phyloP scores from a whole-genome alignment of 2,329 filamentous ascomycete genomes.

The Claviceps sp. region DNA sequence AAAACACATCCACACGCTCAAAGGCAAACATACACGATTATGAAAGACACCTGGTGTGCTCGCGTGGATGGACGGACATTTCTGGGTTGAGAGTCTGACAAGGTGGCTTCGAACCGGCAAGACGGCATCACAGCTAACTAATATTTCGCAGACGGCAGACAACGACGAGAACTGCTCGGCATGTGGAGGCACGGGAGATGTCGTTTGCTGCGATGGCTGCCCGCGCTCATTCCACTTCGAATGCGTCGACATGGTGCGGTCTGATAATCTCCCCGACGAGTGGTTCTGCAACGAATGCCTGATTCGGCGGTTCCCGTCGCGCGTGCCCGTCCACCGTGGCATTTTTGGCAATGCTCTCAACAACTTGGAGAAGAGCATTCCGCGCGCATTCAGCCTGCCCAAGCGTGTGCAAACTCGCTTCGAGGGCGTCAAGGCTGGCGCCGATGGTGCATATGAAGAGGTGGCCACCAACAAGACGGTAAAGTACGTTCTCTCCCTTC shows the following conservation, averaged over 20 bases:
- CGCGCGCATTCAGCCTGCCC: slow-evolving; percentile 61
- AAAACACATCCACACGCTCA: too few relatives aligned
- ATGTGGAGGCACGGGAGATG: slow-evolving; percentile 69
- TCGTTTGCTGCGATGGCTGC: slow-evolving; percentile 91
- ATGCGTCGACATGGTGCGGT: slow-evolving; percentile 72
- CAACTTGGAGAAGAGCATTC: slow-evolving; percentile 53
- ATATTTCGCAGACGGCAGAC: slow-evolving; percentile 31
- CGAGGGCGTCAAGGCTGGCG: slow-evolving; percentile 62
- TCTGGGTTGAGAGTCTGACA: not conserved
- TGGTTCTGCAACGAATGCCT: slow-evolving; percentile 76
- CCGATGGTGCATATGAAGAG: slow-evolving; percentile 73
- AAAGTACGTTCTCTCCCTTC: slow-evolving; percentile 37
- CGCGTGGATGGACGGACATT: not conserved
- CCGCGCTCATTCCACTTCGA: slow-evolving; percentile 79
- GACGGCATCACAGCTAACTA: slow-evolving; percentile 18
- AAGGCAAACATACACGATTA: too few relatives aligned
- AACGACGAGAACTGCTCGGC: slow-evolving; percentile 86
- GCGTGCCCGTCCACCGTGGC: slow-evolving; percentile 34
- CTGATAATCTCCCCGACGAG: slow-evolving; percentile 53
- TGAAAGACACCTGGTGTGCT: not conserved
- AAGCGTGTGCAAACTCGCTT: slow-evolving; percentile 60
- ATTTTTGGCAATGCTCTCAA: slow-evolving; percentile 51
- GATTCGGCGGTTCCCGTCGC: slow-evolving; percentile 33
- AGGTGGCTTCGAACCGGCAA: not conserved
- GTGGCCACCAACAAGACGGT: slow-evolving; percentile 42